Evolutionary conservation across 1,139 yeast genomes (phyloP), one percentile per base, ranked within the genome.

Genomic region (Starmera stellimalicola): DNA sequence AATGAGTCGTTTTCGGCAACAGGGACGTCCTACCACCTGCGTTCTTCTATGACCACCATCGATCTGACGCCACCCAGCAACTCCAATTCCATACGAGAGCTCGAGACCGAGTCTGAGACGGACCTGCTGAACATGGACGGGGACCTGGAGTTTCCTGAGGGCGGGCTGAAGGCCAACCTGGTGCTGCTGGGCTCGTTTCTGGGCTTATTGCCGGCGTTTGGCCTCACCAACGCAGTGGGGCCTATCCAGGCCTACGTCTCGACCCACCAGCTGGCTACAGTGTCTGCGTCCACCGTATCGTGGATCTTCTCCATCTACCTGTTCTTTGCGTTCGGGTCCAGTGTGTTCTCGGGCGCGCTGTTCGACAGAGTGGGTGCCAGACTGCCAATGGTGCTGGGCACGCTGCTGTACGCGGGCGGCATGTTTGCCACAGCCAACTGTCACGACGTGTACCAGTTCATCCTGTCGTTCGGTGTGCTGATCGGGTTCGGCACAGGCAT

Each of bases 241-340:
- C 84, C 84, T 0, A 66, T 79, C 29, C 81, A 78, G 52, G 70
- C 82, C 0, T 78, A 78, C 43, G 68, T 80, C n/a, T 62, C 77
- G 3, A 54, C 59, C 8, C 69, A 78, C 48, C 83, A 77, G 47
- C 60, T 79, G 35, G 58, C 59, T 11, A 44, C 60, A 14, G 66
- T 63, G 2, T 58, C 70, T 5, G 60, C 74, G 5, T 65, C 79
- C 2, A 63, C 67, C 7, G 65, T 75, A 1, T 74, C 85, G 6
- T 80, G 88, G 91, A 73, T 81, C 34, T 78, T 80, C 49, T 75
- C 87, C 4, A 57, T 79, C 14, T 77, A 70, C 46, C 49, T 77
- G 25, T 74, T 77, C 15, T 59, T 77, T 18, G 62, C 75, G 45
- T 76, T 73, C 49, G 60, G 74, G 33, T 71, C 77, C 10, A 71